Evolutionary conservation across 805 yeast genomes (phyloP), one percentile per base, ranked within the genome.

Genomic region (Candida quercuum): DNA sequence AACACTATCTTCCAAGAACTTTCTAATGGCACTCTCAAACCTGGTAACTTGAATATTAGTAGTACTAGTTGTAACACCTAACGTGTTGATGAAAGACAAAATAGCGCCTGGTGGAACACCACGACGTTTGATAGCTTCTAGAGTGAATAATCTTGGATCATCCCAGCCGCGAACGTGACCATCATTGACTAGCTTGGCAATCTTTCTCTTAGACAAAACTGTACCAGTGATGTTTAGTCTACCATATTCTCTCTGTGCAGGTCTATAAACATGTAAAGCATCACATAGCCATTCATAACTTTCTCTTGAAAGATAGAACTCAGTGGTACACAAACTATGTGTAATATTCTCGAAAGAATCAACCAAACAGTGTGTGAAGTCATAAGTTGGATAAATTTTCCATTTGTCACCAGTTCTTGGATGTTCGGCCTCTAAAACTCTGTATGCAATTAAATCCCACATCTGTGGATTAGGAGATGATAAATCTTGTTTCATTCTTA

Each of bases 101-200:
- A 93, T 86, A 21, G 98, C 97, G 32, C 98, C 97, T 11, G 99
- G 99, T 49, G 99, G 99, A 8, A 93, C 81, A 68, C 99, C 99
- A 59, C 99, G 86, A 61, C 99, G 84, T 59, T 87, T 82, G 43
- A 93, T 78, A 36, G 93, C 96, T 51, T 88, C 99, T 52, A 93
- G 74, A 5, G 99, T 93, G 63, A 80, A 93, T 59, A 93, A 72
- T 57, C 99, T 77, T 53, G 99, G 99, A 64, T 93, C 99, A 63
- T 93, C 94, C 99, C 99, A 93, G 32, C 87, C 96, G 61, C 96
- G 78, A 18, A 93, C 99, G 53, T 72, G 66, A 5, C 73, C 67
- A 20, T 79, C 93, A 40, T 76, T 83, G 17, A 93, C 98, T 49
- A 93, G 72, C 63, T 87, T 85, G 47, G 96, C 94, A 59, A 93